Evolutionary conservation across 1,284 basidiomycete genomes (phyloP).

Genomic region (Sparassis latifolia): DNA sequence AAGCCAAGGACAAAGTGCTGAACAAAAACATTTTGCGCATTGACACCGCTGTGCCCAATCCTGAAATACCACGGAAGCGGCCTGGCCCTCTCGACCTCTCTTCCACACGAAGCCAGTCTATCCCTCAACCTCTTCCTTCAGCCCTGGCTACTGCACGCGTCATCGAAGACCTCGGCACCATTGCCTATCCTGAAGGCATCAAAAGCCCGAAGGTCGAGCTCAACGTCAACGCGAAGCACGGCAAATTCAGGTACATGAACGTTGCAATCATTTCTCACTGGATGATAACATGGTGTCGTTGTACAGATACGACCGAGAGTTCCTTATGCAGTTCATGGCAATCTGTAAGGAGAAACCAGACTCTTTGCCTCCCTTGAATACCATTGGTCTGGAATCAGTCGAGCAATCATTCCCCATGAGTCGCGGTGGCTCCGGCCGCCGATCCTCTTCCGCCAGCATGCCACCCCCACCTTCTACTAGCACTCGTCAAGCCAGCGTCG

Average conservation of each 20-base stretch:
- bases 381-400: constrained; percentile 83
- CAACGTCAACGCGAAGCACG: constrained; percentile 78
- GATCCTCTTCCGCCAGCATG: constrained; percentile 39
- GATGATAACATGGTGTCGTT: background rate
- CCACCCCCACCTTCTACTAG: constrained; percentile 27
- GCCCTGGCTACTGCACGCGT: constrained; percentile 69
- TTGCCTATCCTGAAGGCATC: constrained; percentile 83
- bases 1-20: constrained; percentile 28
- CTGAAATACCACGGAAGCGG: constrained; percentile 37
- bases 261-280: background rate
- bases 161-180: constrained; percentile 77
- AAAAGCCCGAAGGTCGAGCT: constrained; percentile 82
- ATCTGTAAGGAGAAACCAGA: constrained; percentile 95
- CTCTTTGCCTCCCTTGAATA: constrained; percentile 82
- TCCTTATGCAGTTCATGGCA: constrained; percentile 95
- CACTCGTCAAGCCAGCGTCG: constrained; percentile 46
- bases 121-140: constrained; percentile 49
- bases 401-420: constrained; percentile 50
- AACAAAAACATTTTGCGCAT: constrained; percentile 52
- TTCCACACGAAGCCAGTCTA: constrained; percentile 32
- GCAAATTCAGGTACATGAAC: constrained; percentile 75
- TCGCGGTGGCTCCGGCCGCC: constrained; percentile 58
- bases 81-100: constrained; percentile 73
- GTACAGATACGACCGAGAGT: constrained; percentile 89
- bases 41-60: constrained; percentile 42